These are phyloP conservation scores for Globisporangium mamillatum DNA, from an alignment of 352 stramenopile species.

Conservation along the genomic window DNA sequence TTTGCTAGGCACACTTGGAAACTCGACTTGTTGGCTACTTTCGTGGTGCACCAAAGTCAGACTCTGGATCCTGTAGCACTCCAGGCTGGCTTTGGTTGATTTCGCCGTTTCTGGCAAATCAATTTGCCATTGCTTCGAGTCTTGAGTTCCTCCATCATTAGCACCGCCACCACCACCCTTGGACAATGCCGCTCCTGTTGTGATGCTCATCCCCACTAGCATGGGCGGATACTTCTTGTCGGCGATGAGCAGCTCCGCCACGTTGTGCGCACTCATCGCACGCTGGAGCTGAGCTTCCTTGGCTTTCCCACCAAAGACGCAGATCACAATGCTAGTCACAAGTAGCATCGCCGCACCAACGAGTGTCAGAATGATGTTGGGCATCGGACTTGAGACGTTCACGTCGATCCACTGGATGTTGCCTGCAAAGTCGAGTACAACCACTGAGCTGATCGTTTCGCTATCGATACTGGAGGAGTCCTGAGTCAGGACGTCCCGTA, in stretches of 20 bases:
- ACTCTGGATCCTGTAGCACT: background rate
- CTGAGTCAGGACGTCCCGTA: background rate
- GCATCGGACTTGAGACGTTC: constrained; percentile 8
- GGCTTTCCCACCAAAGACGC: background rate
- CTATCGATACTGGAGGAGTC: background rate
- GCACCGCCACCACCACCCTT: background rate
- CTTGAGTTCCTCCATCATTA: background rate
- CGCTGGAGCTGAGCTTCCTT: constrained; percentile 8
- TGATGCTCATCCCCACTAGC: constrained; percentile 21
- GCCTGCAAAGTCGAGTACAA: constrained; percentile 1
- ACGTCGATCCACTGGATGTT: constrained; percentile 11
- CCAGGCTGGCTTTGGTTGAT: background rate
- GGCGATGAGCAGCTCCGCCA: constrained; percentile 12
- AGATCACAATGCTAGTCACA: background rate
- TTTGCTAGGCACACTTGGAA: background rate
- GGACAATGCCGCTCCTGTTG: background rate
- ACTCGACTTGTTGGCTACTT: background rate
- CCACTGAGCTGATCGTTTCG: background rate
- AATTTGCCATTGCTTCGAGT: background rate
- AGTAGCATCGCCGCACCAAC: background rate
- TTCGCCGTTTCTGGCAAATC: background rate
- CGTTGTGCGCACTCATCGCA: background rate
- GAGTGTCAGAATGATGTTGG: constrained; percentile 4
- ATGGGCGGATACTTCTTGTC: constrained; percentile 10
- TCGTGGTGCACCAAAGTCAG: background rate